phyloP scores from a whole-genome alignment of 1,139 yeast species.

The Kurtzmaniella quercitrusa region DNA sequence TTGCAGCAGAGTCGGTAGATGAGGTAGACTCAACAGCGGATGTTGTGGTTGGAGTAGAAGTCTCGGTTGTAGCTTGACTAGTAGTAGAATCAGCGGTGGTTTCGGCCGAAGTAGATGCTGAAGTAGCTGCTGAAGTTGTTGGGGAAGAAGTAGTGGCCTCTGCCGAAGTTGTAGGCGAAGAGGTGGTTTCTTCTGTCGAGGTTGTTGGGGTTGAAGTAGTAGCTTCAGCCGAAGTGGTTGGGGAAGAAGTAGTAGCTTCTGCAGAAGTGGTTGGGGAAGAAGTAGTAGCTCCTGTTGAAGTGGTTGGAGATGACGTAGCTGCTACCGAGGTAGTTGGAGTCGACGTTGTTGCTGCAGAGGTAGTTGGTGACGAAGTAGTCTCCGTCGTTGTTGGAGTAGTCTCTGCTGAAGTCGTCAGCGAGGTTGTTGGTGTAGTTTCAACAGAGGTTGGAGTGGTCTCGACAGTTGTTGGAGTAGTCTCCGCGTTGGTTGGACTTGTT shows the following conservation, averaged over 20 bases:
- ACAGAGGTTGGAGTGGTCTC: slow-evolving; percentile 1
- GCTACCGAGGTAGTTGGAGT: background rate
- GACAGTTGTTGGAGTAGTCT: background rate
- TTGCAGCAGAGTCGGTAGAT: slow-evolving; percentile 8
- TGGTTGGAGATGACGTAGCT: background rate
- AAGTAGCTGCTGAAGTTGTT: background rate
- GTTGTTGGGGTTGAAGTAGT: background rate
- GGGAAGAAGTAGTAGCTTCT: slow-evolving; percentile 6
- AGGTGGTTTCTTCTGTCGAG: slow-evolving; percentile 2
- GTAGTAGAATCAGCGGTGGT: slow-evolving; percentile 4
- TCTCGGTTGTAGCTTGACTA: slow-evolving; percentile 3
- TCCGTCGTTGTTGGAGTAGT: background rate
- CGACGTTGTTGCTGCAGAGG: background rate
- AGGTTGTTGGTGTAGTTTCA: background rate
- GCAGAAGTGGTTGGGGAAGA: slow-evolving; percentile 2
- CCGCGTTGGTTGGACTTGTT: slow-evolving; percentile 5
- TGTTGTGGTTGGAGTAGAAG: slow-evolving; percentile 7
- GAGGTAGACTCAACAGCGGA: slow-evolving; percentile 4
- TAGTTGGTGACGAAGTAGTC: background rate
- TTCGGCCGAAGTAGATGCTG: background rate
- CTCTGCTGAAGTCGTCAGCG: background rate
- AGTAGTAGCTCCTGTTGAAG: slow-evolving; percentile 1
- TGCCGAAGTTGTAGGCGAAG: slow-evolving; percentile 5
- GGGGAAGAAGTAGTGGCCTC: slow-evolving; percentile 7
- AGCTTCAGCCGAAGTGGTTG: background rate